Base-by-base conservation (phyloP, 1,284 basidiomycete genomes). In the Vanrija humicola region DNA sequence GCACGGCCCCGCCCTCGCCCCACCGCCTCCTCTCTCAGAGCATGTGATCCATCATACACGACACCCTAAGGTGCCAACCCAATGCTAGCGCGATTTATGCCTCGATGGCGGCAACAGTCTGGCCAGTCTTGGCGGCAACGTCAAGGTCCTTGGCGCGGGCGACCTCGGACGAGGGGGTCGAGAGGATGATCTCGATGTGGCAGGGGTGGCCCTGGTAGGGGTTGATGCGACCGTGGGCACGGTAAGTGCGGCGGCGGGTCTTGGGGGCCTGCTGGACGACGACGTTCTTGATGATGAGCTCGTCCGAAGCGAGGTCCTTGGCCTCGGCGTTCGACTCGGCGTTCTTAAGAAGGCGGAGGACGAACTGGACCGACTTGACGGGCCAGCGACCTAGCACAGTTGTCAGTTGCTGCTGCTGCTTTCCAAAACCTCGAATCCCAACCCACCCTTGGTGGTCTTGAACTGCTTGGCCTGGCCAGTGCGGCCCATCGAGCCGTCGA, bases 181-280 rank as follows among this genome's bases (percentile, higher is more conserved):
- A 81, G 62, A 96, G 85, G 76, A 96, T 90, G 76, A 96, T 80
- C 78, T 99, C 96, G 66, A 98, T 88, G 77, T 99, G 96, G 79
- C 86, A 88, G 52, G 91, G 92, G 81, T 89, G 87, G 53, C 90
- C 89, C 79, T 91, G 88, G 82, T 89, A 89, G 51, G 88, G 87
- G 80, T 89, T 90, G 78, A 90, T 93, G 71, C 90, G 87, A 86
- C 90, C 90, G 79, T 94, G 91, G 52, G 96, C 96, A 80, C 96
- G 93, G 87, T 96, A 99, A 67, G 96, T 99, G 77, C 96, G 90
- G 74, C 96, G 91, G 79, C 92, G 92, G 77, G 96, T 99, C 91
- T 98, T 98, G 64, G 95, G 96, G 65, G 96, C 96, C 81, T 98
- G 95, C 79, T 99, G 89, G 61, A 98, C 93, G 66, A 91, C 89